phyloP scores from a whole-genome alignment of 768 basidiomycete genomes.

The Pleurotus cornucopiae region DNA sequence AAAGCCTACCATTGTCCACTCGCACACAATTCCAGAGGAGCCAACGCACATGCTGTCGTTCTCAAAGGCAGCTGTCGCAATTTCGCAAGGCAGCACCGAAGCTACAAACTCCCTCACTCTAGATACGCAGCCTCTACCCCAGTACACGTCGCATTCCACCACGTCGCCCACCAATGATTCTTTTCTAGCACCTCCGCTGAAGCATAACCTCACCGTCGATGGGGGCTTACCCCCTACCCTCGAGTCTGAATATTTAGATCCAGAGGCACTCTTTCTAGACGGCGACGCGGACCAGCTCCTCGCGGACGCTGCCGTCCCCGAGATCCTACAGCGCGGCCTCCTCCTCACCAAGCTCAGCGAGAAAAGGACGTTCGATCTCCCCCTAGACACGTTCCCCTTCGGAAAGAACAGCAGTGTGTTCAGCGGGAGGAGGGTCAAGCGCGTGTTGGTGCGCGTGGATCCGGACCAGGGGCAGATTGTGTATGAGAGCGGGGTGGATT shows the following conservation, averaged over 20 bases:
- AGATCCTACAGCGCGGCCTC: conserved; percentile 2
- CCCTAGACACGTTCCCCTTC: not conserved
- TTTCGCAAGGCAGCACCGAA: not conserved
- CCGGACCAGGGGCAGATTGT: conserved; percentile 73
- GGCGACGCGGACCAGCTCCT: conserved; percentile 1
- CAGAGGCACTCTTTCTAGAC: not conserved
- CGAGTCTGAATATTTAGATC: not conserved
- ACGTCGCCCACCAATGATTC: not conserved
- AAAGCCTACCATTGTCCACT: not conserved
- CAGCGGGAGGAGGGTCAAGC: conserved; percentile 49
- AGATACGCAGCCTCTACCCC: not conserved
- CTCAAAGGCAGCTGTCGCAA: not conserved
- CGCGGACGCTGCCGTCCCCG: not conserved
- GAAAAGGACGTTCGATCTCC: conserved; percentile 2
- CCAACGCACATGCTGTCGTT: conserved; percentile 3
- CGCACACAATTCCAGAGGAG: not conserved
- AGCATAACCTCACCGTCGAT: not conserved
- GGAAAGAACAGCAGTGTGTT: not conserved
- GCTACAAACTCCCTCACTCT: not conserved
- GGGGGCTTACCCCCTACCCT: too few species aligned
- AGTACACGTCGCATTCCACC: not conserved
- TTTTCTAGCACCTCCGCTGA: not conserved
- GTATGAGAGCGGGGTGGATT: conserved; percentile 46
- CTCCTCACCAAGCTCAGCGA: conserved; percentile 3
- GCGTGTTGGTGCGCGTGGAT: conserved; percentile 63